Evolutionary conservation across 768 basidiomycete species (phyloP), one percentile per base, ranked within the genome.

Genomic region (Zangia roseola): DNA sequence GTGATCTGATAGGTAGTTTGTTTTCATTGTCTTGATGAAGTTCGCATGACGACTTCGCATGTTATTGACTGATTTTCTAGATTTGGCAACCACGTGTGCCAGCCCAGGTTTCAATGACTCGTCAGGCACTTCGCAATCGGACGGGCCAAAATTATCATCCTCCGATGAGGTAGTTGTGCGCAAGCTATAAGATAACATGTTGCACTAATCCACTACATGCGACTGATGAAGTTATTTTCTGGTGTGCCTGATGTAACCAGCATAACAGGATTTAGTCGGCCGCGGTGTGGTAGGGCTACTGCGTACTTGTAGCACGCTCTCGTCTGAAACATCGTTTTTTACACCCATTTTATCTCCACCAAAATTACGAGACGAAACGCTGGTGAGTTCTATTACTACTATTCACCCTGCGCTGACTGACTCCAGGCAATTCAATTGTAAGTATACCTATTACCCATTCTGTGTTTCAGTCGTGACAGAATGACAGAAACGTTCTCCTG

Each of bases 21-120:
- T 49, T 47, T 45, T 55, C 49, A 8, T 33, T 43, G 50, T 54
- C 10, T 34, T 47, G 37, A 58, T 58, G 47, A 54, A 56, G 34
- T 43, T 40, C 44, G 26, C 50, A 54, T 43, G 50, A 53, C 35
- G 49, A 49, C 45, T 47, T 47, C 12, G 44, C 44, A 51, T 26
- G 40, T 45, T 36, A 44, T 31, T 16, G 31, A 14, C 31, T 14
- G 16, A 16, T 16, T 14, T 31, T 13, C 31, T 31, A 31, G 7
- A 31, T 16, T 31, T 31, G 31, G 31, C 7, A 31, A 16, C 14
- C 31, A 31, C 31, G 31, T 31, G 31, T 31, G 14, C 2, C 14
- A 43, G 33, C 24, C 41, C 46, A 43, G 14, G 41, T n/a, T 41
- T 39, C 35, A 43, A 37, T 20, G 45, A 55, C 57, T 62, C 63